Base-by-base conservation (phyloP, 768 basidiomycete species). In the Suillus bovinus region DNA sequence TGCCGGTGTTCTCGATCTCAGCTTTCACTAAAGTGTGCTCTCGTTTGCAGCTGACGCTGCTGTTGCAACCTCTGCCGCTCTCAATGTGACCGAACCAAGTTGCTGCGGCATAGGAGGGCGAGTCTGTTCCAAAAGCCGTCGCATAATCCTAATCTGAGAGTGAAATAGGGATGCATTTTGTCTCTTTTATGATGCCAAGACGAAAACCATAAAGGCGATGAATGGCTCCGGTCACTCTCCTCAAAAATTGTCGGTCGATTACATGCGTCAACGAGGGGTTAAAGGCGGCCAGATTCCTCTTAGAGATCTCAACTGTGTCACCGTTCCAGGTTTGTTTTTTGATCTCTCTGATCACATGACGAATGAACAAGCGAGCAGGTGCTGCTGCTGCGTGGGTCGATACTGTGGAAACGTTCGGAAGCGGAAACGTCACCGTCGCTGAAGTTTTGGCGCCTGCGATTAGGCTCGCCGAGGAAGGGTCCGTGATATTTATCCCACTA, bases 371-470 rank as follows among this genome's bases (percentile, higher is more conserved):
- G 74, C 70, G 27, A 70, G 34, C 70, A 84, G 95, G 96, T 57
- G 90, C 92, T n/a, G 93, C 96, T 4, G 92, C 94, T 38, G 94
- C 94, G 17, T 99, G 96, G 96, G 80, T 92, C 20, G 97, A 98
- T 73, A 91, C 94, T 0, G 81, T 98, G 38, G 84, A 91, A 63
- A 78, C 79, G 42, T 86, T 97, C 59, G 96, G 96, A 20, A 92
- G 87, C 64, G 90, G 93, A 11, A 72, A 63, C 63, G 61, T 90
- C 4, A 78, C 77, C 1, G 66, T 89, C 52, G 84, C 83, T 4
- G 92, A 98, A 17, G 81, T 95, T 34, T 81, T 99, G 29, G 89
- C 78, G 29, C 97, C 97, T 60, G 97, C 96, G 2, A 97, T 97
- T 61, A 80, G 89, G 44, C 78, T 99, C 59, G 97, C 96, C 8